These are phyloP conservation scores for Salicornia ramosissima DNA, from an alignment of 148 eudicot species.

Conservation along the genomic window DNA sequence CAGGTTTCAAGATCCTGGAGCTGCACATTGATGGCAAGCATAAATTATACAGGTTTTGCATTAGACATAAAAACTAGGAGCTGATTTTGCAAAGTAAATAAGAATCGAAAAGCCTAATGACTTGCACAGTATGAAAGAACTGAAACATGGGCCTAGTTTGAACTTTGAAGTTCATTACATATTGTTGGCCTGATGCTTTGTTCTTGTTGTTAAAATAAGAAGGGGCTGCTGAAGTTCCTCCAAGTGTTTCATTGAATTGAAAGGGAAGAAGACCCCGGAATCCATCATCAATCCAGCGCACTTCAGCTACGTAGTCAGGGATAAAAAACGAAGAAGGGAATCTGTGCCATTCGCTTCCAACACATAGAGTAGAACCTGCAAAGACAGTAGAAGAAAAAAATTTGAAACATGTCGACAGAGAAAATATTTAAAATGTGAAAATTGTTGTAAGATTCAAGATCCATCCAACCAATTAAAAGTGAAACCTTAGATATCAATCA, in stretches of 20 bases:
- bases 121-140: not conserved
- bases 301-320: slow-evolving; percentile 77
- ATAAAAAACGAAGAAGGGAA: slow-evolving; percentile 94
- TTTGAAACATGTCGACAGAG: not conserved
- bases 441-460: not conserved
- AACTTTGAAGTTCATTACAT: slow-evolving; percentile 42
- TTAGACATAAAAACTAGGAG: not conserved
- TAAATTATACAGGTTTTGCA: not conserved
- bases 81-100: not conserved
- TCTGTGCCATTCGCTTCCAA: slow-evolving; percentile 99
- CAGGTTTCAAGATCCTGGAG: slow-evolving; percentile 69
- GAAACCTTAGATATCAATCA: no score
- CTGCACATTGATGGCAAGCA: slow-evolving; percentile 39
- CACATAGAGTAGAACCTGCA: slow-evolving; percentile 84
- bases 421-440: not conserved
- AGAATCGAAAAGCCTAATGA: not conserved
- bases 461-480: no score
- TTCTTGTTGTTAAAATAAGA: slow-evolving; percentile 90
- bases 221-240: slow-evolving; percentile 95
- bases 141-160: slow-evolving; percentile 2
- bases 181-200: slow-evolving; percentile 80
- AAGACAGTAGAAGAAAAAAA: not conserved
- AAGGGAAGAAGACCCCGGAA: slow-evolving; percentile 93
- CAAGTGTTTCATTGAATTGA: slow-evolving; percentile 84
- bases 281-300: slow-evolving; percentile 94